phyloP scores from a whole-genome alignment of 2,329 filamentous ascomycete species.

The Aplosporella prunicola region DNA sequence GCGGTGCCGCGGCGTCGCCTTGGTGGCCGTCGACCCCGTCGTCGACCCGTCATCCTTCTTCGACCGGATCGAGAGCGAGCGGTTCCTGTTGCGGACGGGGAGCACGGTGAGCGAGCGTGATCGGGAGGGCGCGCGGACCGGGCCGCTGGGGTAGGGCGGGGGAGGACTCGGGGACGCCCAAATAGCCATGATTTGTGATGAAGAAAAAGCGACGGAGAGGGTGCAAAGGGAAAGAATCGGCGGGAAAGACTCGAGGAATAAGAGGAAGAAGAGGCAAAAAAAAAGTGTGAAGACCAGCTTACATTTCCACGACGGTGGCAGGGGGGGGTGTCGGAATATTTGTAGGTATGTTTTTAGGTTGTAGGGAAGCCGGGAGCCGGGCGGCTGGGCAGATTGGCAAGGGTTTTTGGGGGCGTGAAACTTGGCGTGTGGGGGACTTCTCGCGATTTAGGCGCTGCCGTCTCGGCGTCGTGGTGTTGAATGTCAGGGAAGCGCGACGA shows the following conservation, averaged over 20 bases:
- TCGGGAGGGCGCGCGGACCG: conserved; percentile 17
- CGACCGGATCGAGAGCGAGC: conserved; percentile 64
- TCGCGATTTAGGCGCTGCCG: not conserved
- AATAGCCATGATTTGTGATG: conserved; percentile 16
- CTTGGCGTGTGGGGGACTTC: not conserved
- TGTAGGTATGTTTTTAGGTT: too few relatives aligned
- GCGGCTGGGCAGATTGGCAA: conserved; percentile 8
- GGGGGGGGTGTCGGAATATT: conserved; percentile 1
- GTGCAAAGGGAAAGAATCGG: conserved; percentile 2
- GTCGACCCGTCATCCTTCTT: conserved; percentile 28
- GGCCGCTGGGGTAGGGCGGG: conserved; percentile 17
- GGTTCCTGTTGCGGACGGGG: conserved; percentile 47
- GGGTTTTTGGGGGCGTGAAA: not conserved
- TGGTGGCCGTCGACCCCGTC: conserved; percentile 31
- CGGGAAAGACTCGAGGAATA: not conserved
- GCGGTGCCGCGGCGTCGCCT: conserved; percentile 48
- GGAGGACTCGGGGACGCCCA: conserved; percentile 21
- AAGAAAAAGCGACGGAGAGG: conserved; percentile 9
- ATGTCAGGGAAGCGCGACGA: too few relatives aligned
- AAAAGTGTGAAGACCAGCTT: conserved; percentile 21
- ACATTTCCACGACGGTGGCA: conserved; percentile 19
- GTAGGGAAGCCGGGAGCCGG: too few relatives aligned
- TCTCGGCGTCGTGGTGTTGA: conserved; percentile 5
- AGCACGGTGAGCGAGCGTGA: conserved; percentile 24
- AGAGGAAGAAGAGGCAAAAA: conserved; percentile 1